Base-by-base conservation (phyloP, 2,329 filamentous ascomycete species). In the Fusarium graminum region DNA sequence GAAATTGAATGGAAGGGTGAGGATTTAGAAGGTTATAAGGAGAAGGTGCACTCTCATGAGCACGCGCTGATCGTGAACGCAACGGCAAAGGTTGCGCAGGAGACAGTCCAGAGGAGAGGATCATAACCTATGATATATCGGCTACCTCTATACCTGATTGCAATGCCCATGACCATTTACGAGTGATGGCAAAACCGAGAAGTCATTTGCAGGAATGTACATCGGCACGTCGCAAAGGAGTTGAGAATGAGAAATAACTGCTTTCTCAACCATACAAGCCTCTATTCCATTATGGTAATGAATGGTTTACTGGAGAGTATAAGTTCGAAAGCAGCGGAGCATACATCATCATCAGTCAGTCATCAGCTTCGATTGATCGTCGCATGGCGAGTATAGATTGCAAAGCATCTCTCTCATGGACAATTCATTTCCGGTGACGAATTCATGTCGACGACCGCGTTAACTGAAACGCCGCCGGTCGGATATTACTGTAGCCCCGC, bases 21-120 rank as follows among this genome's bases (percentile, higher is more conserved):
- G 72, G 83, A 82, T 25, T 72, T 94, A 55, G 84, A 88, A 32
- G 84, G 85, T 47, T 82, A 97, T 28, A 85, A 93, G 78, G 81
- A 86, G 72, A 88, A 88, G 74, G 91, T 97, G 64, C 93, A 97
- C 77, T 78, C 78, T 19, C 83, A 88, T 29, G 94, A 97, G 81
- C 93, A 94, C 81, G 83, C 85, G 65, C 79, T 93, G 68, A 93
- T 97, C 71, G 89, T 97, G 28, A 86, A 92, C 72, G 93, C 92
- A 3, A 89, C 90, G 6, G 78, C 80, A 2, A 78, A 82, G 70
- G 79, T 85, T 9, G 80, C 75, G 1, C 67, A 70, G 30, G 81
- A 83, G 62, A 78, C 85, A 42, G 28, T 78, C 29, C 50, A 59
- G 53, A 51, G 28, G 11, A 57, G 57, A 50, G 49, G 17, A 51